Conservation (phyloP, 2,329 filamentous ascomycete species). For the Magnaporthiopsis incrustans region DNA sequence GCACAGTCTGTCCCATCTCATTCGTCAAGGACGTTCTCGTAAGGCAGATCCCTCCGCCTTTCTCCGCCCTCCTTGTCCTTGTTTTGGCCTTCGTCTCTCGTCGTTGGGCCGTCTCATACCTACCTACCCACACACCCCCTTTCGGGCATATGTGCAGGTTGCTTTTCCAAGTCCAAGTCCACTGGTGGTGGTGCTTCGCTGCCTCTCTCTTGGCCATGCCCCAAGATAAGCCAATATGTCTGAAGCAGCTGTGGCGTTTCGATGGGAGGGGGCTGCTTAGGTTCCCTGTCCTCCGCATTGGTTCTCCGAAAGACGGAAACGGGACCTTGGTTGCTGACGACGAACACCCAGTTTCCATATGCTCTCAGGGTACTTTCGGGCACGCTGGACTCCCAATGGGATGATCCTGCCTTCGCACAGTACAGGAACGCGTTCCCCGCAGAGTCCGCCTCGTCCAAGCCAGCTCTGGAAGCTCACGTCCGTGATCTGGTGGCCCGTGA, state of each 20-base stretch:
- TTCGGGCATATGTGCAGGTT: background rate
- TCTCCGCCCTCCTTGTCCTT: background rate
- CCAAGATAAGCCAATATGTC: background rate
- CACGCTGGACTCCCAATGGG: conserved; percentile 60
- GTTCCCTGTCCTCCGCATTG: background rate
- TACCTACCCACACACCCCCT: background rate
- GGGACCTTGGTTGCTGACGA: background rate
- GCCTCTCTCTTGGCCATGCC: background rate
- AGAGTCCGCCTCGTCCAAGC: conserved; percentile 50
- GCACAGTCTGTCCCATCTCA: conserved; percentile 74
- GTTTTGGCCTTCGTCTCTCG: background rate
- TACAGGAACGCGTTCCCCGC: conserved; percentile 66
- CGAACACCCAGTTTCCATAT: conserved; percentile 60
- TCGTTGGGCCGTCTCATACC: background rate
- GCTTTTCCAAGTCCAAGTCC: background rate
- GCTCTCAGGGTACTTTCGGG: conserved; percentile 58
- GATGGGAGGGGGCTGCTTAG: background rate
- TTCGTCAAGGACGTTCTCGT: conserved; percentile 80
- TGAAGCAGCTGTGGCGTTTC: background rate
- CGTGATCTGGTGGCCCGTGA: conserved; percentile 63
- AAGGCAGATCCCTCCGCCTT: conserved; percentile 31
- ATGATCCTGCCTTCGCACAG: conserved; percentile 51
- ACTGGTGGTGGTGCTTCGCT: background rate
- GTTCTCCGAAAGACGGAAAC: background rate
- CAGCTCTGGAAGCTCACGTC: conserved; percentile 58